These are phyloP conservation scores for Kuraishia hungarica DNA, from an alignment of 805 yeast genomes.

Conservation along the genomic window DNA sequence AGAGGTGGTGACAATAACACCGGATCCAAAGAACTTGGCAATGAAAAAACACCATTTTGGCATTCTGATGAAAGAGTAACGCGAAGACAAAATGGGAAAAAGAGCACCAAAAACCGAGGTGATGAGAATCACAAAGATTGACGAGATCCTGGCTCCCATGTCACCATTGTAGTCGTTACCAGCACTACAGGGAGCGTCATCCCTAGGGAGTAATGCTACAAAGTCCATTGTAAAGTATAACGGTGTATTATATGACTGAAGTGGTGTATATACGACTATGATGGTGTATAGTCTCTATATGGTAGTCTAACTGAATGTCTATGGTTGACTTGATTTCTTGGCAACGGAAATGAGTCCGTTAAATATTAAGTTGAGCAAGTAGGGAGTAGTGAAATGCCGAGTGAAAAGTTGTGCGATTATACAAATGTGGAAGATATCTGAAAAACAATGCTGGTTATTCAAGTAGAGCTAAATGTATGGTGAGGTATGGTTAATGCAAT, in stretches of 20 bases:
- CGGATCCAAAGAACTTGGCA: conserved; percentile 75
- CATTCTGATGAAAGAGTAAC: conserved; percentile 46
- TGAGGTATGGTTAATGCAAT: no score
- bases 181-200: conserved; percentile 8
- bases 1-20: conserved; percentile 77
- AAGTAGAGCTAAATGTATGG: not conserved
- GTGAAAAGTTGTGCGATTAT: not conserved
- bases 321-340: not conserved
- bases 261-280: no score
- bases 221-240: not conserved
- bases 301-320: no score
- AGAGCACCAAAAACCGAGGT: conserved; percentile 53
- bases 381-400: not conserved
- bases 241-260: no score
- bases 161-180: conserved; percentile 16
- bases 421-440: not conserved
- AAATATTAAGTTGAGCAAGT: no score
- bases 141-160: conserved; percentile 42
- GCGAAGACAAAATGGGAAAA: conserved; percentile 55
- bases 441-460: not conserved
- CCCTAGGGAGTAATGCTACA: not conserved
- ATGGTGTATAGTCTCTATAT: no score
- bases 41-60: conserved; percentile 59
- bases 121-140: conserved; percentile 53
- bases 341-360: not conserved